Evolutionary conservation across 805 yeast genomes (phyloP).

Genomic region (Saturnispora galanensis): DNA sequence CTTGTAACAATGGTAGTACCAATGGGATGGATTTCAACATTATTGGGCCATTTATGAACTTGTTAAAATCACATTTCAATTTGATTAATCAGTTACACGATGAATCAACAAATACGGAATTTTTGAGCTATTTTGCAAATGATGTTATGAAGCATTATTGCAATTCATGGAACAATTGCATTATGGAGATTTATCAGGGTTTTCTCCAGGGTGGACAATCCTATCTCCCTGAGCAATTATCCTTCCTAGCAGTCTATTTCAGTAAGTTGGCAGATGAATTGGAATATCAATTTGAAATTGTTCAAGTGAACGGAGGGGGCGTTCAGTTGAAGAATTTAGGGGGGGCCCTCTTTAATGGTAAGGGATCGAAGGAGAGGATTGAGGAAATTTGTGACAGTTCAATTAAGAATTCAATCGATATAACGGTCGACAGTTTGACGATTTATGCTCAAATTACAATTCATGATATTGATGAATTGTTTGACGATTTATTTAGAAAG

Average conservation of each 20-base stretch:
- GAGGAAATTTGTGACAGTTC: conserved; percentile 2
- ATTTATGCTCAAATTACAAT: conserved; percentile 7
- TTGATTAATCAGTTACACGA: conserved; percentile 6
- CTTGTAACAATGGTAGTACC: conserved; percentile 1
- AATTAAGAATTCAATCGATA: conserved; percentile 5
- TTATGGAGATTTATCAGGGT: conserved; percentile 5
- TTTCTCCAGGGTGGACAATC: conserved; percentile 1
- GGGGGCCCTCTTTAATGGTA: neutral
- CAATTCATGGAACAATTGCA: conserved; percentile 3
- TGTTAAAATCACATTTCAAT: conserved; percentile 6
- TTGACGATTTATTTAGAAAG: conserved; percentile 20
- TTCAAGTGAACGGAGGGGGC: neutral
- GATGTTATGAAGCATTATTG: conserved; percentile 6
- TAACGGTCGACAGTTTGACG: conserved; percentile 5
- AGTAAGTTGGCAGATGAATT: conserved; percentile 8
- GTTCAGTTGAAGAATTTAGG: conserved; percentile 1
- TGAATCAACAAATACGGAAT: conserved; percentile 5
- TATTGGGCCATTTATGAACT: conserved; percentile 1
- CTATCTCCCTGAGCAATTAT: conserved; percentile 8
- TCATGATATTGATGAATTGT: conserved; percentile 19
- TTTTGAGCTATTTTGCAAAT: conserved; percentile 6
- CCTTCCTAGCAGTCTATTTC: conserved; percentile 5
- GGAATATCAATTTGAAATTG: conserved; percentile 4
- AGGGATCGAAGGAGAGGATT: neutral
- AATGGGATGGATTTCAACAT: conserved; percentile 1